Evolutionary conservation across 805 yeast genomes (phyloP).

Genomic region (Zygosaccharomyces bisporus): DNA sequence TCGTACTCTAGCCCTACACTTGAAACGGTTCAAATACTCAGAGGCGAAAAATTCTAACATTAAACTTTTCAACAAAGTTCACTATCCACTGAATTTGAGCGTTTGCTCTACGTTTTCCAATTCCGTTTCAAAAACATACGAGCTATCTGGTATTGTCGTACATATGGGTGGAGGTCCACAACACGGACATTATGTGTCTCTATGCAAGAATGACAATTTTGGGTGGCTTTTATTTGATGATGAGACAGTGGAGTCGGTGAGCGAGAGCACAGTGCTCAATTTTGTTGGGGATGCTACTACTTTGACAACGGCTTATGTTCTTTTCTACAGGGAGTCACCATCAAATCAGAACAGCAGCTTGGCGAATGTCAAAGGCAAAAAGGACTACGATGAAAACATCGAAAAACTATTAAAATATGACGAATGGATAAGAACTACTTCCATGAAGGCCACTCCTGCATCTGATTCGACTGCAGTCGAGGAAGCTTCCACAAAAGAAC

Average conservation of each 20-base stretch:
- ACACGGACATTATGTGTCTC: conserved; percentile 92
- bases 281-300: conserved; percentile 89
- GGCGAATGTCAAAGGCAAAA: conserved; percentile 16
- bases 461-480: conserved; percentile 11
- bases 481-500: conserved; percentile 16
- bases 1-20: conserved; percentile 71
- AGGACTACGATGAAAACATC: conserved; percentile 20
- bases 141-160: conserved; percentile 79
- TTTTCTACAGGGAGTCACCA: conserved; percentile 68
- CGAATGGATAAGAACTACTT: conserved; percentile 18
- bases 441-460: conserved; percentile 8
- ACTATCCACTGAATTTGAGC: conserved; percentile 69
- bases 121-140: conserved; percentile 56
- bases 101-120: conserved; percentile 50
- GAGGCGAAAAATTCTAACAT: conserved; percentile 78
- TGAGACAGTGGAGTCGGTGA: conserved; percentile 87
- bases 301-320: conserved; percentile 84
- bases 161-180: conserved; percentile 98
- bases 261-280: conserved; percentile 73
- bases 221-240: conserved; percentile 96
- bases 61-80: conserved; percentile 80
- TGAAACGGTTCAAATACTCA: conserved; percentile 88
- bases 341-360: conserved; percentile 18
- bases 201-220: conserved; percentile 69
- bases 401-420: conserved; percentile 26